A percentile compares a stretch with the other conserved stretches of the same genome.
These are phyloP conservation scores for Mycena albidolilacea DNA, from an alignment of 768 basidiomycete genomes.

Conservation along the genomic window DNA sequence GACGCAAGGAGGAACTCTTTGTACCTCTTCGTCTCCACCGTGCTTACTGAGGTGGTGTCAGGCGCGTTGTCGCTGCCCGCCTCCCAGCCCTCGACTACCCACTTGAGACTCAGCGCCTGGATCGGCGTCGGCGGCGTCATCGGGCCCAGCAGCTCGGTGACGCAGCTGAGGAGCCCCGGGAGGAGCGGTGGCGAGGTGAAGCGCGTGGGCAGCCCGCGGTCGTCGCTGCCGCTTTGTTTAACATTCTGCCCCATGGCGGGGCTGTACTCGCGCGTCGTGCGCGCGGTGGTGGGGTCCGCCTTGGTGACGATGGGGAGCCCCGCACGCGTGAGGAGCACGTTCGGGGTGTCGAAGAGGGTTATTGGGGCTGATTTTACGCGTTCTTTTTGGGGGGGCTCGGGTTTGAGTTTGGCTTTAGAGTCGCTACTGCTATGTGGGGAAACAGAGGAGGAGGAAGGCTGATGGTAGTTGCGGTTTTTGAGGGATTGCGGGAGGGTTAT, in stretches of 20 bases:
- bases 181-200: constrained; percentile 83
- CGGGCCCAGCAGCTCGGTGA: constrained; percentile 72
- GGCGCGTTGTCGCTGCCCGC: constrained; percentile 24
- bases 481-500: neutral
- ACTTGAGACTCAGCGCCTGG: constrained; percentile 81
- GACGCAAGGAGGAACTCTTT: constrained; percentile 81
- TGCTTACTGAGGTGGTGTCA: neutral
- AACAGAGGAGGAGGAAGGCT: neutral
- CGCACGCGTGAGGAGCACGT: constrained; percentile 14
- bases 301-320: constrained; percentile 38
- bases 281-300: constrained; percentile 30
- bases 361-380: constrained; percentile 4
- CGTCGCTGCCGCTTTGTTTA: neutral
- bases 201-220: constrained; percentile 47
- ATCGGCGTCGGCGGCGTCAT: constrained; percentile 79
- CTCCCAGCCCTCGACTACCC: constrained; percentile 60
- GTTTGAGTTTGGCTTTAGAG: neutral
- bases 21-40: constrained; percentile 43
- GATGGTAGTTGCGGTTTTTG: constrained; percentile 30
- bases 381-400: constrained; percentile 2
- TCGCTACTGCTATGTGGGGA: neutral
- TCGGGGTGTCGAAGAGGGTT: constrained; percentile 25
- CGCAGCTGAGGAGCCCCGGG: constrained; percentile 70
- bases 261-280: constrained; percentile 31
- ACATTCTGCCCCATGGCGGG: constrained; percentile 30